Evolutionary conservation across 108 stramenopile species (phyloP).

Genomic region (Nitzschia sp.): DNA sequence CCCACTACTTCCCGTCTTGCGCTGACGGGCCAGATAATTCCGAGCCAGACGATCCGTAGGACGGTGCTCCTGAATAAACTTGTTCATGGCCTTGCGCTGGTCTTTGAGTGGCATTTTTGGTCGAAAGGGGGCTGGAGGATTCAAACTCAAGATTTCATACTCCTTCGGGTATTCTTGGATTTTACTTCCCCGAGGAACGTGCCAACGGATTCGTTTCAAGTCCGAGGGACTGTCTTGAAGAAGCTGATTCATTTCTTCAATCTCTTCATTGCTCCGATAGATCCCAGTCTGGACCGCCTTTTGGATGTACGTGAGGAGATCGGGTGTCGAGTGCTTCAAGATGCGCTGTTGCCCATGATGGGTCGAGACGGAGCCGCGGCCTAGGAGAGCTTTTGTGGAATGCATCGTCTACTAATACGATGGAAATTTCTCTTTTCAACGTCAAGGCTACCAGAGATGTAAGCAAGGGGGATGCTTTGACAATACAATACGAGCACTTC

Average conservation of each 20-base stretch:
- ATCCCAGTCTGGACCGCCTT: constrained; percentile 41
- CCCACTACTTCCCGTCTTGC: constrained; percentile 20
- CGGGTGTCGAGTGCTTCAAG: constrained; percentile 38
- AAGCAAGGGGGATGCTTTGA: too few relatives aligned
- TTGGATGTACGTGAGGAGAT: constrained; percentile 38
- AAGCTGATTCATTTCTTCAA: constrained; percentile 34
- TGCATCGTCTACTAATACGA: constrained; percentile 15
- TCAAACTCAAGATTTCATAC: constrained; percentile 69
- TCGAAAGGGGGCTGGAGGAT: constrained; percentile 72
- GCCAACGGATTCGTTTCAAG: constrained; percentile 42
- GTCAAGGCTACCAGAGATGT: too few relatives aligned
- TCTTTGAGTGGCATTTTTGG: constrained; percentile 54
- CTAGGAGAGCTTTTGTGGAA: constrained; percentile 22
- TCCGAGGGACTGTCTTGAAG: constrained; percentile 30
- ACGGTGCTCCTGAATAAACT: constrained; percentile 35
- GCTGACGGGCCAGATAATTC: constrained; percentile 44
- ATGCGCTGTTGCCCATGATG: constrained; percentile 42
- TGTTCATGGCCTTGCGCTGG: constrained; percentile 36
- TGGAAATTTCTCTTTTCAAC: not conserved
- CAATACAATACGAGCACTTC: too few relatives aligned
- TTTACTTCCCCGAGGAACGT: constrained; percentile 41
- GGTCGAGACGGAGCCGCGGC: constrained; percentile 31
- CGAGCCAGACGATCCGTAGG: constrained; percentile 60
- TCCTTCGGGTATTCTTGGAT: constrained; percentile 74
- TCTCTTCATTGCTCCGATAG: constrained; percentile 44